Evolutionary conservation across 371 early-diverging fungal genomes (phyloP), one percentile per base, ranked within the genome.

Genomic region (Dinochytrium kinnereticum): DNA sequence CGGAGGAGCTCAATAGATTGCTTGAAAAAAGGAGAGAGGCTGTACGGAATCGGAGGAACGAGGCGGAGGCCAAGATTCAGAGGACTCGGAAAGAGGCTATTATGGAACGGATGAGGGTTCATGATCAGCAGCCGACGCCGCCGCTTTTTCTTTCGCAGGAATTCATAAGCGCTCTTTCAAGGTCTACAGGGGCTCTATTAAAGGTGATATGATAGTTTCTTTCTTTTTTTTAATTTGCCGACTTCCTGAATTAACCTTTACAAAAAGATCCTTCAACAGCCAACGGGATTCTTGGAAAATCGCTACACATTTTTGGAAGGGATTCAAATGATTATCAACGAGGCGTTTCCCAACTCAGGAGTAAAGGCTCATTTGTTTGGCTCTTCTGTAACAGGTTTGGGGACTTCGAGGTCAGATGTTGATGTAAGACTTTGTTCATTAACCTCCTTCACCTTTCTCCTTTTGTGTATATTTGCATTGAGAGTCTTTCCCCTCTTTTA

Each of bases 341-440:
- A 34, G 33, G 36, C 57, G 30, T 73, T 51, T 38, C 38, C n/a
- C 2, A 24, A 53, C 26, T 34, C 37, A 15, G 34, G 17, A 24
- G 31, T 70, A 39, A 66, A 36, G 1, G 80, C 76, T n/a, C 67
- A 74, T 26, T 37, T 78, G 19, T 81, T 80, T 66, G 81, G 81
- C 50, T 81, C 80, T 24, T 75, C 78, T 30, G 69, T 78, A 59
- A 83, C 78, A 33, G 72, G 73, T 37, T 77, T 83, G 21, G 81
- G 81, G 3, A 66, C 70, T 31, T 15, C 59, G 3, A 57, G 71
- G 17, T 74, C 80, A 5, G 84, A 83, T 55, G 79, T 78, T 2
- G 84, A 83, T 55, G 65, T 61, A 34, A 61, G 61, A 75, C 34
- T 61, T 50, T n/a, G n/a, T n/a, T n/a, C n/a, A n/a, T n/a, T n/a